Evolutionary conservation across 2,329 filamentous ascomycete genomes (phyloP), one percentile per base, ranked within the genome.

Genomic region (Neonectria punicea): DNA sequence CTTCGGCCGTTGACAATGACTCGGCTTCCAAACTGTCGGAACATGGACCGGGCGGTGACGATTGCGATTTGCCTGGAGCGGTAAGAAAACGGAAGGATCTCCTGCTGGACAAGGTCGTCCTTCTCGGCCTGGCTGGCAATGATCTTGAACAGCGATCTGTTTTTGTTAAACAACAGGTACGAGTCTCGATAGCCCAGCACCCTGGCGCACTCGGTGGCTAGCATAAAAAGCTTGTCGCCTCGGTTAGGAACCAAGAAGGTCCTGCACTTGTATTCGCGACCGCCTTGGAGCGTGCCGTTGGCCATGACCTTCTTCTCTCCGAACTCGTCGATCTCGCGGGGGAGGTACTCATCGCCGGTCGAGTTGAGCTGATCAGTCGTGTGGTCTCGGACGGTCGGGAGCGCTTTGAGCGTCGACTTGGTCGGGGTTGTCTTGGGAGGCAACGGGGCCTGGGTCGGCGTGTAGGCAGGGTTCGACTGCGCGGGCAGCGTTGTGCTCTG

Each of bases 121-220:
- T 99, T 99, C 78, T 99, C 96, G 30, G 91, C 85, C 78, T 98
- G 95, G 67, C 92, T 97, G 62, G 95, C 95, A 74, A 99, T 99
- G 76, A 99, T 99, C 82, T 99, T 99, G 85, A 89, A 97, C 9
- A 99, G 84, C 2, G 96, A 98, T 70, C 95, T 87, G 79, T 99
- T 98, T 83, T 98, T 98, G 86, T 98, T 98, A 84, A 99, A 99
- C 16, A 99, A 84, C 39, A 99, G 85, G 78, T 99, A 99, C n/a
- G 94, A 98, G 79, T 99, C 96, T 66, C 96, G 89, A 78, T 99
- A 99, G 51, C 94, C 93, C 22, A 98, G 85, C 4, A 98, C 94
- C 70, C 96, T 90, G 25, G 96, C 96, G 77, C 96, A 98, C 81
- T 99, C 96, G 16, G 96, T 99, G 39, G 96, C 96, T 57, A 99